phyloP scores from a whole-genome alignment of 2,329 filamentous ascomycete species.

The Xylariaceae sp. region DNA sequence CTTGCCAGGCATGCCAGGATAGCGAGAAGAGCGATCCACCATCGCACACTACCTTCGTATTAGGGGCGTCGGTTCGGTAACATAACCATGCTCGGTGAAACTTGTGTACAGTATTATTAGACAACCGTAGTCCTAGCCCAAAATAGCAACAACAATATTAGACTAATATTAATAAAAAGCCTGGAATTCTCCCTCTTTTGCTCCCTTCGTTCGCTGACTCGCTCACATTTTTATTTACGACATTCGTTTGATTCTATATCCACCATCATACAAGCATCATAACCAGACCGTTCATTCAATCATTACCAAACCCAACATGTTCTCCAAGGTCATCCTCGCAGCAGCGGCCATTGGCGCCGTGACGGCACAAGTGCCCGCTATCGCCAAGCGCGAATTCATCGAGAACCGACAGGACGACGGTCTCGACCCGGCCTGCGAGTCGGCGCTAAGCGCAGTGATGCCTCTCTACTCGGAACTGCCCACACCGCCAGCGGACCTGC shows the following conservation, averaged over 20 bases:
- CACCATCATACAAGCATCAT: too few species aligned
- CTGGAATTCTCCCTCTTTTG: too few species aligned
- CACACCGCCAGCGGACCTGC: slow-evolving; percentile 31
- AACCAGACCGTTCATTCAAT: neutral
- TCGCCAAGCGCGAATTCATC: slow-evolving; percentile 32
- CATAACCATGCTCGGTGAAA: too few species aligned
- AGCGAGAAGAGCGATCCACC: too few species aligned
- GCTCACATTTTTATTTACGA: neutral
- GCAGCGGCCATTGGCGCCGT: slow-evolving; percentile 27
- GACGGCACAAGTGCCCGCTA: slow-evolving; percentile 29
- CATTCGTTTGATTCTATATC: neutral
- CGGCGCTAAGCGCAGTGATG: slow-evolving; percentile 23
- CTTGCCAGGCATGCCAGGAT: too few species aligned
- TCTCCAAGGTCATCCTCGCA: slow-evolving; percentile 23
- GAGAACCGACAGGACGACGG: slow-evolving; percentile 27
- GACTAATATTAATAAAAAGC: too few species aligned
- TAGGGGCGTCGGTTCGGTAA: too few species aligned
- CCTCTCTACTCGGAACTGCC: slow-evolving; percentile 31
- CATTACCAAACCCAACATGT: slow-evolving; percentile 16
- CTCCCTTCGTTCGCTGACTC: too few species aligned
- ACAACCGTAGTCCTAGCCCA: too few species aligned
- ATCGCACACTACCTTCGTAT: too few species aligned
- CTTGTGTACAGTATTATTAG: too few species aligned
- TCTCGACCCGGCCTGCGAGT: slow-evolving; percentile 27
- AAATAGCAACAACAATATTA: too few species aligned